phyloP scores from a whole-genome alignment of 1,284 basidiomycete genomes.

The Coniferiporia weirii region DNA sequence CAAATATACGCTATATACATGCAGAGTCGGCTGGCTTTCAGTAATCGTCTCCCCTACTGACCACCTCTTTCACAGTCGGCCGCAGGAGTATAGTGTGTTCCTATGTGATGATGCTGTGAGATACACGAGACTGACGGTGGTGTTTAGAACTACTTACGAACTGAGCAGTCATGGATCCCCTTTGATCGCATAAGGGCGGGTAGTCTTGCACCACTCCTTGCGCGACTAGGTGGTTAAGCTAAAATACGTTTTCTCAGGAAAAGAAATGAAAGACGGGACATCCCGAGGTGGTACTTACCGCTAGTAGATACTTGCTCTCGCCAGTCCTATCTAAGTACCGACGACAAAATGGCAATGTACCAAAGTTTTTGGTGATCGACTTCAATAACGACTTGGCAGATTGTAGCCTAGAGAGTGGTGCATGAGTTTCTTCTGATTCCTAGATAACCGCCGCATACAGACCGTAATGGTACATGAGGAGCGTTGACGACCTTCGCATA shows the following conservation, averaged over 20 bases:
- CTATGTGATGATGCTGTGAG: constrained; percentile 31
- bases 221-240: constrained; percentile 88
- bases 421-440: constrained; percentile 17
- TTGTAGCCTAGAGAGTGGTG: constrained; percentile 53
- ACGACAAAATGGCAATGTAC: constrained; percentile 93
- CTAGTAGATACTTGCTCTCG: constrained; percentile 93
- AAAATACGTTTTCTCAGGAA: constrained; percentile 12
- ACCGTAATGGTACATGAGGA: constrained; percentile 69
- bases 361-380: constrained; percentile 91
- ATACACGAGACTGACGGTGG: background rate
- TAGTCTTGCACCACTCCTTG: constrained; percentile 91
- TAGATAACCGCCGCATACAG: constrained; percentile 23
- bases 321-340: constrained; percentile 90
- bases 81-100: constrained; percentile 92
- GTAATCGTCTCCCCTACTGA: constrained; percentile 93
- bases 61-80: constrained; percentile 92
- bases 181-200: constrained; percentile 86
- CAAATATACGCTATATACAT: background rate
- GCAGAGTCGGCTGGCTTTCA: constrained; percentile 27
- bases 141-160: constrained; percentile 52
- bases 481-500: constrained; percentile 76
- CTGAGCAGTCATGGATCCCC: constrained; percentile 89
- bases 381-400: constrained; percentile 84
- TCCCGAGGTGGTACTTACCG: constrained; percentile 45
- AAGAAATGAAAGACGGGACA: background rate